Conservation (phyloP, 345 rosid genomes). For the Eucalyptus leucophloia region DNA sequence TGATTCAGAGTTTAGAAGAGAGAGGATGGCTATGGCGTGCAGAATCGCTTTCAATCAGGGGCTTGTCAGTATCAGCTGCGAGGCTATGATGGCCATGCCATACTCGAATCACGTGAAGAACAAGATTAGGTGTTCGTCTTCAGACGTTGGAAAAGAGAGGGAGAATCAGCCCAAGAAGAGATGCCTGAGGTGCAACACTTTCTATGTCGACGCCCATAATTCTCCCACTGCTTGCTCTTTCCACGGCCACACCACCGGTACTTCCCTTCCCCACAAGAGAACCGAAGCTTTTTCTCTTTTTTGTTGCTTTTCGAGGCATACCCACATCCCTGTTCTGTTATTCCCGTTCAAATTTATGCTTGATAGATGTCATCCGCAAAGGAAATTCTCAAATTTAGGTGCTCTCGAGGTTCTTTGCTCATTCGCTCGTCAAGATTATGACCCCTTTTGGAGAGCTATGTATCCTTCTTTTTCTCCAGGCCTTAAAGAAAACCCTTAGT, state of each 20-base stretch:
- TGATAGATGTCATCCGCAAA: not conserved
- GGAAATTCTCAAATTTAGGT: not conserved
- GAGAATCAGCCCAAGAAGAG: constrained; percentile 10
- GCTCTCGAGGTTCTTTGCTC: not conserved
- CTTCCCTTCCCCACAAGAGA: not conserved
- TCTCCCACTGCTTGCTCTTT: constrained; percentile 45
- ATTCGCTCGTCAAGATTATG: not conserved
- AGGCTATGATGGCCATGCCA: not conserved
- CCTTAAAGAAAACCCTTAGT: not conserved
- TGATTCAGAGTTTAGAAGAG: not conserved
- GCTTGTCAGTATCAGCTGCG: not conserved
- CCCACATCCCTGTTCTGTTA: not conserved
- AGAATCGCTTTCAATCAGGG: not conserved
- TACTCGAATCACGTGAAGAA: not conserved
- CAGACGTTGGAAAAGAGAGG: not conserved
- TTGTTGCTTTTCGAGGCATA: not conserved
- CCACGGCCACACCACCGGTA: constrained; percentile 55
- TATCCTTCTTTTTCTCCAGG: not conserved
- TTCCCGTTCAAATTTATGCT: not conserved
- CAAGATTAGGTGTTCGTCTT: not conserved
- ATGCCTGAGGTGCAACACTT: constrained; percentile 40
- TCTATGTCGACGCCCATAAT: constrained; percentile 27
- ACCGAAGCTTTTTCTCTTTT: not conserved
- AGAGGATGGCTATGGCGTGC: not conserved
- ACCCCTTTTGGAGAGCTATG: not conserved